Conservation (phyloP, 176 grass and related monocot genomes). For the Eleusine indica region DNA sequence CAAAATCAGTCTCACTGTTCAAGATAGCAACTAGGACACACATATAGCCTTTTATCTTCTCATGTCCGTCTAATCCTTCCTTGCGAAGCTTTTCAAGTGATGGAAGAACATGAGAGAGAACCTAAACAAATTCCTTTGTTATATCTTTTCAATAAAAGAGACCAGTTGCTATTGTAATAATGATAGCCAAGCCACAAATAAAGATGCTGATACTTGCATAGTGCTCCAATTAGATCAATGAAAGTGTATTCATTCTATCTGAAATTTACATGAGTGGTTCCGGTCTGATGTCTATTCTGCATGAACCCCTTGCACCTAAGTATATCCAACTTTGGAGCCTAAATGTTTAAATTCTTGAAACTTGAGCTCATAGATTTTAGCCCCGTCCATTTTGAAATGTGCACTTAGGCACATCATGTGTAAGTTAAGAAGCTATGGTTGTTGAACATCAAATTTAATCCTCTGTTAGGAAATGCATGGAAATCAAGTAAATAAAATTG, state of each 20-base stretch:
- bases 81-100: conserved; percentile 94
- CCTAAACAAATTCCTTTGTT: conserved; percentile 47
- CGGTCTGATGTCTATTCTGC: not conserved
- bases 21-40: conserved; percentile 78
- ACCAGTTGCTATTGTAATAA: conserved; percentile 27
- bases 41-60: conserved; percentile 99
- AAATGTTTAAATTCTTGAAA: not conserved
- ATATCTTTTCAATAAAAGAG: conserved; percentile 1
- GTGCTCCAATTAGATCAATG: not conserved
- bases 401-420: not conserved
- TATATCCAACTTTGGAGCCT: not conserved
- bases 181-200: conserved; percentile 4
- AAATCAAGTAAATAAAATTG: conserved; percentile 24
- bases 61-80: conserved; percentile 95
- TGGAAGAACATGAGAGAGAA: conserved; percentile 82
- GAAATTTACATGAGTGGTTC: conserved; percentile 3
- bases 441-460: not conserved
- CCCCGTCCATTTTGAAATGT: not conserved
- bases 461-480: not conserved
- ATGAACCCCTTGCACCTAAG: not conserved
- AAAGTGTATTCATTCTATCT: not conserved
- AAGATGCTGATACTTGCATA: not conserved
- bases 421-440: not conserved
- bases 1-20: conserved; percentile 62
- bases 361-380: not conserved